Evolutionary conservation across 2,329 filamentous ascomycete genomes (phyloP), one percentile per base, ranked within the genome.

Genomic region (Penicillium nordicum): DNA sequence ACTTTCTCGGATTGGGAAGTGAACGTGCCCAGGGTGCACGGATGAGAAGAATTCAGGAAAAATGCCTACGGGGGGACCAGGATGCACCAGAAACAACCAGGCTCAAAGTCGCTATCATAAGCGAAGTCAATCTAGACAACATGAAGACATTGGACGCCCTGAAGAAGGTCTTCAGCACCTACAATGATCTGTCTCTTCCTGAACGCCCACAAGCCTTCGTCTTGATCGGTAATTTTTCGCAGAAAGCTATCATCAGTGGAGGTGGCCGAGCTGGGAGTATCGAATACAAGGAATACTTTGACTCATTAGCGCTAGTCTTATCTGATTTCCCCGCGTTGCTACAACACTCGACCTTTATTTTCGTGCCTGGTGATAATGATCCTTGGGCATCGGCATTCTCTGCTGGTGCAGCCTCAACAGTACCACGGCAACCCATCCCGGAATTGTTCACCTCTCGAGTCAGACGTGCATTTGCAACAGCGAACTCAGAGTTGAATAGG

Each of bases 211-310:
- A 96, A 67, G 82, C 86, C 1, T 93, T 97, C 67, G 79, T 97
- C 43, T 76, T 99, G 7, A 85, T 90, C 45, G 94, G 94, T 37
- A 96, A 94, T 72, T 97, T 99, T 68, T 80, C 81, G 52, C 81
- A 79, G 44, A 78, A 79, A 63, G 79, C 84, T 23, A 78, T 79
- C 50, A 80, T 87, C 68, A 80, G 81, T 29, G 87, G 89, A 51
- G 85, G 86, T 27, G 87, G 85, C 37, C 87, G 83, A 42, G 87
- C 88, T 23, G 90, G 90, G 37, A 93, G 90, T 73, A 92, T 97
- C 64, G 92, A 96, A 75, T 97, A 96, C 78, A 97, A 97, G 77
- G 94, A 97, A 75, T 88, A 89, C 71, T 97, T 97, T 72, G 92
- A 99, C 75, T 85, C 87, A 9, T 82, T 99, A 12, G 93, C 94